These are phyloP conservation scores for Bolboschoenoplectus hybrid DNA, from an alignment of 202 grass and related monocot species.

Conservation along the genomic window DNA sequence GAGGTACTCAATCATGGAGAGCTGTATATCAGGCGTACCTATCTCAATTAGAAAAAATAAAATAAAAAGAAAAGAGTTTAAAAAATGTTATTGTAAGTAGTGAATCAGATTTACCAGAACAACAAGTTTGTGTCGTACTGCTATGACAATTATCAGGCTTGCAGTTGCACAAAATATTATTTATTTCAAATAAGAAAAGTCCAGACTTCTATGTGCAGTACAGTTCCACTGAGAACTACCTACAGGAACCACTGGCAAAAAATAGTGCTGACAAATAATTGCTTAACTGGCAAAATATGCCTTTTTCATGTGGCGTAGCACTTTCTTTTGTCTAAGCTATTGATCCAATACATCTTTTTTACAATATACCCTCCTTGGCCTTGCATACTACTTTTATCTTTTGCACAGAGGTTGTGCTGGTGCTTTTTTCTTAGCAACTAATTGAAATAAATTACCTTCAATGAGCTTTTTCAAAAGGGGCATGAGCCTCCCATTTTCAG, in stretches of 20 bases:
- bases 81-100: not conserved
- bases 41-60: constrained; percentile 23
- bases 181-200: not conserved
- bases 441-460: constrained; percentile 43
- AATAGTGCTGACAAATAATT: not conserved
- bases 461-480: constrained; percentile 67
- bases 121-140: not conserved
- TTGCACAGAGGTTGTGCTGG: not conserved
- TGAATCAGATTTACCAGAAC: not conserved
- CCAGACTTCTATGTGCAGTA: not conserved
- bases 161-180: not conserved
- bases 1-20: constrained; percentile 70
- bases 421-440: not conserved
- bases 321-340: not conserved
- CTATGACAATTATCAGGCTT: not conserved
- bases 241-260: not conserved
- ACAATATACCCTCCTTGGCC: not conserved
- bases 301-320: not conserved
- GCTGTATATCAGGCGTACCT: constrained; percentile 58
- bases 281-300: not conserved
- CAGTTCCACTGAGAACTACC: not conserved
- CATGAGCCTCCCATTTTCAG: constrained; percentile 79
- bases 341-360: not conserved
- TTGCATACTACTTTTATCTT: not conserved
- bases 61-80: not conserved